These are phyloP conservation scores for Wilcoxina mikolae DNA, from an alignment of 495 filamentous ascomycete species.

Conservation along the genomic window DNA sequence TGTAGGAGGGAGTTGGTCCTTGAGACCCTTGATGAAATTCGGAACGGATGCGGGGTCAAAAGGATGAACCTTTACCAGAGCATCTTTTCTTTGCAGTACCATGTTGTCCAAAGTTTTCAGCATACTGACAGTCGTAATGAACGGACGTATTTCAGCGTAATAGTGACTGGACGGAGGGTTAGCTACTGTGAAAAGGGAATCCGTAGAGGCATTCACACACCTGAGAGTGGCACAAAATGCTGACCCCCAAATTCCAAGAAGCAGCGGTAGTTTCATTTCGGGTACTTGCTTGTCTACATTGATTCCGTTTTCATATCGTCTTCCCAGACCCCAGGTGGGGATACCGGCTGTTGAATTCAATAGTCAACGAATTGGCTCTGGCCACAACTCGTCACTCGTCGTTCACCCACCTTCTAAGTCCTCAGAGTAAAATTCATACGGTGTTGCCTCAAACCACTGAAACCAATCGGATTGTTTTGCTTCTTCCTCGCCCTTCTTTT, in stretches of 20 bases:
- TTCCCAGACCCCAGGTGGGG: constrained; percentile 82
- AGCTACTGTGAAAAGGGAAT: too few species aligned
- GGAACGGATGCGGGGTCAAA: constrained; percentile 79
- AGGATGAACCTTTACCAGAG: constrained; percentile 78
- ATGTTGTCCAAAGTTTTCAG: constrained; percentile 70
- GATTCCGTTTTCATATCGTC: constrained; percentile 58
- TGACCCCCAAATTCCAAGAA: constrained; percentile 87
- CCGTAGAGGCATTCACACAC: too few species aligned
- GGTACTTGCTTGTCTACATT: constrained; percentile 54
- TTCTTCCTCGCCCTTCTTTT: constrained; percentile 37
- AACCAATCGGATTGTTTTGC: constrained; percentile 55
- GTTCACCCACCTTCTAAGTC: constrained; percentile 42
- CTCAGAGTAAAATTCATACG: constrained; percentile 93
- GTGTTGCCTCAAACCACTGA: constrained; percentile 94
- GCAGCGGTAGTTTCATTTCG: constrained; percentile 60
- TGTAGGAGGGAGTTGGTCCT: constrained; percentile 52
- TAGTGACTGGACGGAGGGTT: too few species aligned
- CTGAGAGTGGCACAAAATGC: constrained; percentile 91
- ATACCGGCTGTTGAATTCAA: constrained; percentile 54
- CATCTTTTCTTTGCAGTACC: constrained; percentile 64
- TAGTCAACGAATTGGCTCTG: too few species aligned
- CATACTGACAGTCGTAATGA: constrained; percentile 56
- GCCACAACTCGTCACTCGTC: constrained; percentile 11
- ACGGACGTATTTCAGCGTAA: constrained; percentile 76
- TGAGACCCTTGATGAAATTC: constrained; percentile 72